Evolutionary conservation across 371 early-diverging fungal genomes (phyloP).

Genomic region (Haplosporangium sp.): DNA sequence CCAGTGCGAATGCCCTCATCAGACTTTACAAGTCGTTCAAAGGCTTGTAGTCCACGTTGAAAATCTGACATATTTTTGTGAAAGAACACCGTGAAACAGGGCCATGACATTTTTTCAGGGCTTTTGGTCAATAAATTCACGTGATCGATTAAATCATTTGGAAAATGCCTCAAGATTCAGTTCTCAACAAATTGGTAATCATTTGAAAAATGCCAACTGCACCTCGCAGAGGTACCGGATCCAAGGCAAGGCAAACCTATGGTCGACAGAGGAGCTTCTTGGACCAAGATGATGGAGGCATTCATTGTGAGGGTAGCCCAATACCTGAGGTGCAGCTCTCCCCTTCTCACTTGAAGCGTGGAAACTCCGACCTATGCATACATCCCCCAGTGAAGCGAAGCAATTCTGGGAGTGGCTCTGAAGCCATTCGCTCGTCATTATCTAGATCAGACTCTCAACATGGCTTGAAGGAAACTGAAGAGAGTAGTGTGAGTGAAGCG

Average conservation of each 20-base stretch:
- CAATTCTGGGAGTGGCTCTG: neutral
- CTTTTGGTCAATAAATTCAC: too few relatives aligned
- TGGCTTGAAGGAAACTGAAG: neutral
- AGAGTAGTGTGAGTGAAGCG: neutral
- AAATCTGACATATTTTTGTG: slow-evolving; percentile 30
- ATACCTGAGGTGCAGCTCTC: neutral
- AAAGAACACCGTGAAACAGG: too few relatives aligned
- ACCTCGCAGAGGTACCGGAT: slow-evolving; percentile 11
- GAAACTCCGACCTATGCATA: slow-evolving; percentile 6
- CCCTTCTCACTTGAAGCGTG: slow-evolving; percentile 13
- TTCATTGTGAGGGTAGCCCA: neutral
- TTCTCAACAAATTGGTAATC: neutral
- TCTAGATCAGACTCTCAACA: neutral
- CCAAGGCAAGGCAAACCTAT: slow-evolving; percentile 28
- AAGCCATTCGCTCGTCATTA: neutral
- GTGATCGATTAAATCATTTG: neutral
- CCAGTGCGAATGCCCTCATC: slow-evolving; percentile 49
- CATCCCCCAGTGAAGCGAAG: slow-evolving; percentile 14
- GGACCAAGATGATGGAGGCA: slow-evolving; percentile 15
- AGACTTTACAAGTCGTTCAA: slow-evolving; percentile 48
- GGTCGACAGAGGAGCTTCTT: slow-evolving; percentile 34
- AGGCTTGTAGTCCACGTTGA: slow-evolving; percentile 47
- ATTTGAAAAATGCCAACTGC: slow-evolving; percentile 3
- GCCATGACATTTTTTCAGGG: neutral
- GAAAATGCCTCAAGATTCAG: neutral